These are phyloP conservation scores for Murraya paniculata DNA, from an alignment of 345 rosid species.

Conservation along the genomic window DNA sequence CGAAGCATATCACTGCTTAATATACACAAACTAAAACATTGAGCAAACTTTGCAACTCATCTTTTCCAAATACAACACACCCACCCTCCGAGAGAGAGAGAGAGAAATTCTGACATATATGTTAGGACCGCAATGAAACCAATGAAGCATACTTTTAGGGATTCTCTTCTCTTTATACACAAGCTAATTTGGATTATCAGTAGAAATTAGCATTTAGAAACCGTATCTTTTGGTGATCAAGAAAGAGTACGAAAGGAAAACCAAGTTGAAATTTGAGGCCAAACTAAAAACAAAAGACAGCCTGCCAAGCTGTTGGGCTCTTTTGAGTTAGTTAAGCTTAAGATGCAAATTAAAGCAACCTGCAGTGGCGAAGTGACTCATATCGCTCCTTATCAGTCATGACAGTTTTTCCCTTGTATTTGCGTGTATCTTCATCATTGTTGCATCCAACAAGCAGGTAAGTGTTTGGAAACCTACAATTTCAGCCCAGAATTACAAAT, in stretches of 20 bases:
- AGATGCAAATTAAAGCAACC: conserved; percentile 27
- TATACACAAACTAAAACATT: background rate
- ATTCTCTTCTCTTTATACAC: no score
- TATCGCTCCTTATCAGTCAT: conserved; percentile 66
- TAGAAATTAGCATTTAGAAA: background rate
- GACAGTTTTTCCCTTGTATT: conserved; percentile 69
- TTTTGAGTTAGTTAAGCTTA: background rate
- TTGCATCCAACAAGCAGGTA: conserved; percentile 63
- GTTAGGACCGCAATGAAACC: no score
- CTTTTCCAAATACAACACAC: no score
- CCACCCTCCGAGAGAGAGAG: no score
- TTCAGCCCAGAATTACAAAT: background rate
- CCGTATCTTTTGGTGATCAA: background rate
- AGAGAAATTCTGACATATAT: no score
- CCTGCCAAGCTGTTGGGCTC: background rate
- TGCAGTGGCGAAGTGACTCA: conserved; percentile 72
- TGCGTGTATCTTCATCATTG: conserved; percentile 59
- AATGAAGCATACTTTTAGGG: no score
- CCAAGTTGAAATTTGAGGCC: background rate
- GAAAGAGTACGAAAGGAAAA: background rate
- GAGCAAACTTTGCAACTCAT: background rate
- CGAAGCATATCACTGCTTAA: background rate
- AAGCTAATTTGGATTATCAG: no score
- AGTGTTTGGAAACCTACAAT: conserved; percentile 62
- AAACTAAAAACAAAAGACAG: background rate